A percentile compares a stretch with the other conserved stretches of the same genome.
phyloP scores from a whole-genome alignment of 495 filamentous ascomycete genomes.

The Penicillium lagena region DNA sequence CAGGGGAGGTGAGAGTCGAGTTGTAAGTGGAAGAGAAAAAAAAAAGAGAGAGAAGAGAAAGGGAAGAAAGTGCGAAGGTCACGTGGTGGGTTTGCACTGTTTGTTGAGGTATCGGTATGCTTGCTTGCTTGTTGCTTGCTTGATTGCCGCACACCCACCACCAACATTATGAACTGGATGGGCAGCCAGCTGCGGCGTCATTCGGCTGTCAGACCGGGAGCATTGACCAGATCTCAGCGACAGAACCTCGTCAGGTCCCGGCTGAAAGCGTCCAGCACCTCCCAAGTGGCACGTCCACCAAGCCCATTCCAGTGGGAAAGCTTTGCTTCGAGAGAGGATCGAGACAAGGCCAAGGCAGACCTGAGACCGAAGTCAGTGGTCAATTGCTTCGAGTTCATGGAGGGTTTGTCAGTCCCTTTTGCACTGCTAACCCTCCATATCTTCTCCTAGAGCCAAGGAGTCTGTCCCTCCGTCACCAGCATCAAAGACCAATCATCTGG shows the following conservation, averaged over 20 bases:
- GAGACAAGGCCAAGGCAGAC: too few species aligned
- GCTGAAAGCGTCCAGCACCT: not conserved
- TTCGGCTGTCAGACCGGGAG: slow-evolving; percentile 17
- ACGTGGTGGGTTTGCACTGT: slow-evolving; percentile 14
- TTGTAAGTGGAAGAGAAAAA: not conserved
- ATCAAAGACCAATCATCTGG: slow-evolving; percentile 7
- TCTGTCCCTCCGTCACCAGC: not conserved
- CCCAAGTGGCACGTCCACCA: too few species aligned
- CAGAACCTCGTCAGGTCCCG: slow-evolving; percentile 23
- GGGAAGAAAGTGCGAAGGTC: not conserved
- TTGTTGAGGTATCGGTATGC: not conserved
- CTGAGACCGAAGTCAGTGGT: too few species aligned
- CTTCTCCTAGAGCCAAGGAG: not conserved
- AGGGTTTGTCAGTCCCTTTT: too few species aligned
- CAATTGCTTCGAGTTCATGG: too few species aligned
- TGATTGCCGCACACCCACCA: slow-evolving; percentile 1
- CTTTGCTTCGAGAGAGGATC: too few species aligned
- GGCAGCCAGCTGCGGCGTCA: slow-evolving; percentile 37
- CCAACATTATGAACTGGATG: slow-evolving; percentile 37
- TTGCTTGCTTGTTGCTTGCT: too few species aligned
- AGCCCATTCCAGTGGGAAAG: too few species aligned
- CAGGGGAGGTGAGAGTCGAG: too few species aligned
- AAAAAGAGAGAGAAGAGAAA: slow-evolving; percentile 1
- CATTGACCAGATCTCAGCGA: slow-evolving; percentile 18
- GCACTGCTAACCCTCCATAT: slow-evolving; percentile 2